Percentiles rank a stretch among this genome's conserved stretches.
Evolutionary conservation across 1,284 basidiomycete genomes (phyloP).

Genomic region (Bondarzewia mesenterica): DNA sequence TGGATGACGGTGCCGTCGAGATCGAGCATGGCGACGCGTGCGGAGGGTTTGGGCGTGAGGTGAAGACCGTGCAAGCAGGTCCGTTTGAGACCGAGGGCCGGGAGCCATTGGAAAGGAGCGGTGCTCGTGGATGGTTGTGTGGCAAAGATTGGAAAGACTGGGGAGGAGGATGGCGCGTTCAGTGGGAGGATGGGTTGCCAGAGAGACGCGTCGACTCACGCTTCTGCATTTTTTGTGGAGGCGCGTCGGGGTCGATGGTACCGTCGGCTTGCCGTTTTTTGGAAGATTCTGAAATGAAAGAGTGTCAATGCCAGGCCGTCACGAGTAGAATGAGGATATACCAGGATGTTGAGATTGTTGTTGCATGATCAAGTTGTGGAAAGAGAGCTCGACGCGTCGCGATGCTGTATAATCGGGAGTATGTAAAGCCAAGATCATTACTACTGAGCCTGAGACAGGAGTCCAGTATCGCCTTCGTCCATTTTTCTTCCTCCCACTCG

Average conservation of each 20-base stretch:
- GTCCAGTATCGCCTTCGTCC: no score
- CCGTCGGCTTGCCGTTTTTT: no score
- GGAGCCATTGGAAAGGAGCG: slow-evolving; percentile 46
- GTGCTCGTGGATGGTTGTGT: slow-evolving; percentile 1
- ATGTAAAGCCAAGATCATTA: no score
- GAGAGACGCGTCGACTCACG: background rate
- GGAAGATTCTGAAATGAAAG: no score
- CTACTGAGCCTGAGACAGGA: no score
- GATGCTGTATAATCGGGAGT: no score
- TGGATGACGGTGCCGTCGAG: slow-evolving; percentile 85
- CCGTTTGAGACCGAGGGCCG: slow-evolving; percentile 42
- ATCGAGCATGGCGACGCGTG: slow-evolving; percentile 76
- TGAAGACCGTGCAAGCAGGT: slow-evolving; percentile 61
- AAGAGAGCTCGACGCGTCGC: no score
- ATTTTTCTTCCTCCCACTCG: background rate
- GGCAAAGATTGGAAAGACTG: slow-evolving; percentile 4
- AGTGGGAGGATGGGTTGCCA: background rate
- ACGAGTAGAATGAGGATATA: no score
- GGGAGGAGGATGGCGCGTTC: background rate
- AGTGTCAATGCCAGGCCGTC: no score
- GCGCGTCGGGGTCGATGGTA: no score
- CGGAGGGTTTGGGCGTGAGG: slow-evolving; percentile 35
- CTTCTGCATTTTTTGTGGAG: background rate
- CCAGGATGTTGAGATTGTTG: no score
- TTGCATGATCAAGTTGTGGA: no score